Conservation (phyloP, 2,329 filamentous ascomycete genomes). For the Claviceps sp. region DNA sequence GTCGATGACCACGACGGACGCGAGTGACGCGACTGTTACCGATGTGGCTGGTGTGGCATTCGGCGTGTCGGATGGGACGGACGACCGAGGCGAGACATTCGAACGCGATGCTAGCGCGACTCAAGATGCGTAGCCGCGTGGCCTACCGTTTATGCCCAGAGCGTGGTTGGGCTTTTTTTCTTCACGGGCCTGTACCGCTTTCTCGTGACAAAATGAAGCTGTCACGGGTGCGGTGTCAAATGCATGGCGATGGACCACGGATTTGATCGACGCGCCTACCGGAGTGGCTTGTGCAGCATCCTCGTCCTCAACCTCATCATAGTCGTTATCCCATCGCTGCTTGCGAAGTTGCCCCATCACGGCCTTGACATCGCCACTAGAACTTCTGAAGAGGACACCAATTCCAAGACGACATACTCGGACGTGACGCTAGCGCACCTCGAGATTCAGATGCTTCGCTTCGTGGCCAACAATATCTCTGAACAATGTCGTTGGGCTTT, state of each 20-base stretch:
- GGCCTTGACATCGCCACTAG: too few relatives aligned
- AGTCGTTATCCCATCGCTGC: too few relatives aligned
- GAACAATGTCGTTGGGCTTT: background rate
- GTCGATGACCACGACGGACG: conserved; percentile 1
- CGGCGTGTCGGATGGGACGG: conserved; percentile 2
- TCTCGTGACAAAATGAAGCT: too few relatives aligned
- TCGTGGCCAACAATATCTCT: too few relatives aligned
- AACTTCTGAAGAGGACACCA: too few relatives aligned
- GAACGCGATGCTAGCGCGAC: background rate
- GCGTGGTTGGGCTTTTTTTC: background rate
- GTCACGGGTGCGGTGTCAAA: background rate
- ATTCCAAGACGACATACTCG: too few relatives aligned
- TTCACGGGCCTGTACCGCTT: too few relatives aligned
- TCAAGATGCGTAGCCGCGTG: background rate
- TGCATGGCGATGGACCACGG: background rate
- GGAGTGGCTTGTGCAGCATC: too few relatives aligned
- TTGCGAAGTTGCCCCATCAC: too few relatives aligned
- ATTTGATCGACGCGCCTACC: background rate
- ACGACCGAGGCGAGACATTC: conserved; percentile 1
- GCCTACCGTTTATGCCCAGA: background rate
- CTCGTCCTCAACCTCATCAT: too few relatives aligned
- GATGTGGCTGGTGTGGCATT: background rate
- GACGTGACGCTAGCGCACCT: too few relatives aligned
- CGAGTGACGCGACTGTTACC: background rate
- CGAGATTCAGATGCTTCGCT: too few relatives aligned